These are phyloP conservation scores for Chrysoporthe puriensis DNA, from an alignment of 2,329 filamentous ascomycete species.

Conservation along the genomic window DNA sequence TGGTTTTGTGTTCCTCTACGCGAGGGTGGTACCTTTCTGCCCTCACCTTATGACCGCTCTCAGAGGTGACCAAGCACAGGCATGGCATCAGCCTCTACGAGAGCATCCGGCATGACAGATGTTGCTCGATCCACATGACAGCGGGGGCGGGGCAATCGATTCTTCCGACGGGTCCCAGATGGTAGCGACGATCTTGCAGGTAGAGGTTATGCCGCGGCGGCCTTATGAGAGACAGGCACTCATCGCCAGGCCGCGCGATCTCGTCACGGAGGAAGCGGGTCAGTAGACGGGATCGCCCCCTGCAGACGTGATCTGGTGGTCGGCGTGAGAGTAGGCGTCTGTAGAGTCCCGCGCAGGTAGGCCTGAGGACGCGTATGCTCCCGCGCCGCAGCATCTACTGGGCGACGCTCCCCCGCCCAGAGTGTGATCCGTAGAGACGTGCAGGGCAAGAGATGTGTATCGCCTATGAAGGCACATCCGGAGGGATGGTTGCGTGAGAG, in stretches of 20 bases:
- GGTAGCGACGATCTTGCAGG: not conserved
- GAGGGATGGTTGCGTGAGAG: no score
- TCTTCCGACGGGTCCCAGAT: not conserved
- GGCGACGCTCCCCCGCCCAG: not conserved
- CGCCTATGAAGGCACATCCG: not conserved
- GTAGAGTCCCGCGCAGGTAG: not conserved
- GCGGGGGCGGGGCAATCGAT: not conserved
- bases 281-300: not conserved
- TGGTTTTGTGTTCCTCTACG: no score
- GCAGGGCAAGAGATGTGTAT: not conserved
- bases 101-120: not conserved
- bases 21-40: no score
- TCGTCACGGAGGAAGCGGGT: no score
- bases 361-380: not conserved
- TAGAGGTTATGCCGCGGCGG: not conserved
- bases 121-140: not conserved
- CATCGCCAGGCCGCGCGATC: not conserved
- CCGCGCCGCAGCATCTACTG: not conserved
- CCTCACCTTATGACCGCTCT: not conserved
- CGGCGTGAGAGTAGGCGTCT: not conserved
- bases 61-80: not conserved
- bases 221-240: not conserved
- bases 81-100: not conserved
- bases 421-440: not conserved
- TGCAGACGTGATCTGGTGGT: not conserved